phyloP scores from a whole-genome alignment of 2,329 filamentous ascomycete genomes.

The Cercospora beticola region DNA sequence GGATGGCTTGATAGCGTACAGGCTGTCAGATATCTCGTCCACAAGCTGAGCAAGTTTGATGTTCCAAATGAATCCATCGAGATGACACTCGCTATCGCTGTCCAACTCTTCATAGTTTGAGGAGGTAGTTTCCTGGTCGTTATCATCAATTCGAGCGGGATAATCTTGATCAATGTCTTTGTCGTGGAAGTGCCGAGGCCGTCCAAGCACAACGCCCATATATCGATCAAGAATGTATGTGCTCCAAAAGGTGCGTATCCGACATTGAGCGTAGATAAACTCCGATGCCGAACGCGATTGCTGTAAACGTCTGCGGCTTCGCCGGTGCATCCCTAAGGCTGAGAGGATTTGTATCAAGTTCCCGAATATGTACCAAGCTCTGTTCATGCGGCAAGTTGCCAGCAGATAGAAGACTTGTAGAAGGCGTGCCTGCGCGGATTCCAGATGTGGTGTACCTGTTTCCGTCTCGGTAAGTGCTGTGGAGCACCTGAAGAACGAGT shows the following conservation, averaged over 20 bases:
- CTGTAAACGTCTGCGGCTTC: neutral
- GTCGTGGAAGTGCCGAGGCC: conserved; percentile 61
- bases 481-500: neutral
- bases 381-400: neutral
- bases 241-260: conserved; percentile 62
- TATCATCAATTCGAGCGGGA: neutral
- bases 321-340: neutral
- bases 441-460: neutral
- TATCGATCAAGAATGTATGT: conserved; percentile 64
- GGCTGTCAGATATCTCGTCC: neutral
- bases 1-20: conserved; percentile 41
- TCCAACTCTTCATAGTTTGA: conserved; percentile 58
- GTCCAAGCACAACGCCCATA: conserved; percentile 61
- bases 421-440: neutral
- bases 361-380: neutral
- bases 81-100: conserved; percentile 57
- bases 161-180: conserved; percentile 53
- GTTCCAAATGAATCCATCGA: conserved; percentile 43
- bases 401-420: neutral
- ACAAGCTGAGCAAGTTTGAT: conserved; percentile 5
- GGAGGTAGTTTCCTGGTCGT: conserved; percentile 33
- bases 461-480: neutral
- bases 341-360: neutral
- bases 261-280: conserved; percentile 42
- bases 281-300: neutral